Conservation (phyloP, 768 basidiomycete genomes). For the Mycena epipterygia region DNA sequence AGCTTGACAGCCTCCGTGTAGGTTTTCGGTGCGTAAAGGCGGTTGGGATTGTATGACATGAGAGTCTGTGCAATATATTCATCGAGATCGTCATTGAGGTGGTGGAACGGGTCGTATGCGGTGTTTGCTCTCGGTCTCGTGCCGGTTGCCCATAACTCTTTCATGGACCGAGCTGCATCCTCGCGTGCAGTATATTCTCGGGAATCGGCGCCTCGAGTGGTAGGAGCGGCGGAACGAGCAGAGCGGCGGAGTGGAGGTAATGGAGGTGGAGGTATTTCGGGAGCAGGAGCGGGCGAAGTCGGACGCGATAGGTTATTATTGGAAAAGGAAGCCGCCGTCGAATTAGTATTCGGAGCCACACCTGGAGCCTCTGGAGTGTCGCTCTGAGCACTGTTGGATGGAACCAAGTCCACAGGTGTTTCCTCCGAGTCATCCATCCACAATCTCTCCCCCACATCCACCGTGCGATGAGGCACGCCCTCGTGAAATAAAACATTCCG, state of each 20-base stretch:
- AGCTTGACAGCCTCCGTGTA: slow-evolving; percentile 2
- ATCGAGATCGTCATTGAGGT: neutral
- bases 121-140: neutral
- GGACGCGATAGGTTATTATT: too few species aligned
- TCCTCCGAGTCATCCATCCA: neutral
- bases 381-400: too few species aligned
- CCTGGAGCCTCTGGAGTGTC: too few species aligned
- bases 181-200: neutral
- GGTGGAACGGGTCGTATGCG: neutral
- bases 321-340: too few species aligned
- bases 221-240: neutral
- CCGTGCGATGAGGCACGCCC: neutral
- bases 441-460: slow-evolving; percentile 1
- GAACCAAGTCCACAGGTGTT: slow-evolving; percentile 1
- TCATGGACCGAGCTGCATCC: neutral
- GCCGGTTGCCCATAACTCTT: too few species aligned
- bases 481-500: neutral
- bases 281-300: too few species aligned
- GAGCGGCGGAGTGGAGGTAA: too few species aligned
- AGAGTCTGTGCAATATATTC: neutral
- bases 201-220: neutral
- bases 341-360: too few species aligned
- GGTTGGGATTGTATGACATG: slow-evolving; percentile 12
- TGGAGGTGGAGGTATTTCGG: too few species aligned
- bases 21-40: slow-evolving; percentile 1